Evolutionary conservation across 805 yeast genomes (phyloP), one percentile per base, ranked within the genome.

Genomic region (Yarrowia porcina): DNA sequence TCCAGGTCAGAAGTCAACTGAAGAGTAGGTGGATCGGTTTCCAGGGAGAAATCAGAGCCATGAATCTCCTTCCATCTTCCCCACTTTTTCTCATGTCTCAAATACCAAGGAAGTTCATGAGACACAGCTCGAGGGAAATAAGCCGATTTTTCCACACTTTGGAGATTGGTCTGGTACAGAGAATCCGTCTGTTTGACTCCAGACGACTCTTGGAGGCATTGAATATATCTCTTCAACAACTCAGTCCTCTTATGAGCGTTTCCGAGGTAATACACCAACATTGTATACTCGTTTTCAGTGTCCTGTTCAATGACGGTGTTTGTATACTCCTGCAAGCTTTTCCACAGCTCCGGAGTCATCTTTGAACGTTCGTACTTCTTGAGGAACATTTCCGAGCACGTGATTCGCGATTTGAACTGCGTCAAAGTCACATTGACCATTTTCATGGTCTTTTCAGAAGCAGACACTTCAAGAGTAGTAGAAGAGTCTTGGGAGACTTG

Each of bases 1-100:
- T n/a, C n/a, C n/a, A n/a, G n/a, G 39, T 21, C 25, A 52, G 59
- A n/a, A 4, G 59, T 35, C 33, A 52, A 5, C 25, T 25, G n/a
- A n/a, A n/a, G n/a, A n/a, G n/a, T 11, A 3, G 59, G 59, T 32
- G 23, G 18, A 33, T 52, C 17, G 9, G 17, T 6, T 23, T 52
- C 25, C 28, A 35, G 18, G 11, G 36, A 5, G 17, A 17, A 52
- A 15, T 36, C 59, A 2, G 44, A 17, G 4, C 44, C 44, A 23
- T 52, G 59, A 15, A 52, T 52, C 20, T 52, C 59, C 2, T 44
- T 32, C 59, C 59, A 52, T 36, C 59, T 6, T 3, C 44, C 39
- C 59, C 59, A 52, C 9, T 17, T 18, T 1, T 12, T 18, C 5
- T 25, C 17, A 4, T 12, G 44, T 12, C 59, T 2, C 25, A 35